A percentile compares a stretch with the other conserved stretches of the same genome.
phyloP scores from a whole-genome alignment of 371 early-diverging fungal genomes.

The Rhizopus delemar region DNA sequence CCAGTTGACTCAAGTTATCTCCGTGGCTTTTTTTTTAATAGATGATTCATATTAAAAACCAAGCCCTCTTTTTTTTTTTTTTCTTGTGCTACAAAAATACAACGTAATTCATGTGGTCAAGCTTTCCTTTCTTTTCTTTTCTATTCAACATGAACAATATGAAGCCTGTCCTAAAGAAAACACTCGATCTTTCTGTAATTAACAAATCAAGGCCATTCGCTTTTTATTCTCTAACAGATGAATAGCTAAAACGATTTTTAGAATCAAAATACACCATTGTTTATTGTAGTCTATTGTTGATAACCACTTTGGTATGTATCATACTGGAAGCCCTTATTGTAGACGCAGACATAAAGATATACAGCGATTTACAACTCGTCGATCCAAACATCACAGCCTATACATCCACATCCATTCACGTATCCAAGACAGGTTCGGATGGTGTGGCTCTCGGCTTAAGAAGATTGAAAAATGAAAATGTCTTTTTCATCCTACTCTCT shows the following conservation, averaged over 20 bases:
- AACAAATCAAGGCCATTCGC: too few relatives aligned
- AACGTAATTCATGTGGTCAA: too few relatives aligned
- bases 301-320: constrained; percentile 43
- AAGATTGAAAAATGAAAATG: constrained; percentile 49
- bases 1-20: too few relatives aligned
- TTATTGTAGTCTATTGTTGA: constrained; percentile 25
- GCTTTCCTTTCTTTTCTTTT: too few relatives aligned
- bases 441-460: constrained; percentile 22
- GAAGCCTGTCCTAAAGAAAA: too few relatives aligned
- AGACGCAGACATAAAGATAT: constrained; percentile 28
- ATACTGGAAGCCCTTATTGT: constrained; percentile 43
- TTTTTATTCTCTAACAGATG: background rate
- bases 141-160: too few relatives aligned
- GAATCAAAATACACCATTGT: constrained; percentile 37
- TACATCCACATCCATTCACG: background rate
- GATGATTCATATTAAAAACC: too few relatives aligned
- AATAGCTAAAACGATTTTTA: constrained; percentile 25
- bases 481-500: constrained; percentile 48
- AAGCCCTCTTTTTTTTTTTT: too few relatives aligned
- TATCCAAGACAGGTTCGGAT: constrained; percentile 16
- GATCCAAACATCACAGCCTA: constrained; percentile 9
- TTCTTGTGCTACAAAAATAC: too few relatives aligned
- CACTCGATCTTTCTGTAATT: too few relatives aligned
- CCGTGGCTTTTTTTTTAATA: too few relatives aligned
- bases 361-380: constrained; percentile 17